Conservation (phyloP, 2,329 filamentous ascomycete genomes). For the Fusarium xyrophilum region DNA sequence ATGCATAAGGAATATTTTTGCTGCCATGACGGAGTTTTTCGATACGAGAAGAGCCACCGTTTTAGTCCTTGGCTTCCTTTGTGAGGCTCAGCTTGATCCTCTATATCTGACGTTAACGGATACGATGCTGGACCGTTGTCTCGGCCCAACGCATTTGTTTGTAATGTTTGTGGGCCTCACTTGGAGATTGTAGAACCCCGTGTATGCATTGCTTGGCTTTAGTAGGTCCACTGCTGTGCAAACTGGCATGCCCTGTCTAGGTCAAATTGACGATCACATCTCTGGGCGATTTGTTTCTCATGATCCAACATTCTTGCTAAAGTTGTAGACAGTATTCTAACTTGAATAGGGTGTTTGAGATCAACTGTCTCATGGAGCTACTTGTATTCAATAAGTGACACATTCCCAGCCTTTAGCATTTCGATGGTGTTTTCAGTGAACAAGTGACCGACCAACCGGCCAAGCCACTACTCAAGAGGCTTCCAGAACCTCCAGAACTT, state of each 20-base stretch:
- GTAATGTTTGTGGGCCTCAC: neutral
- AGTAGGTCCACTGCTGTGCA: neutral
- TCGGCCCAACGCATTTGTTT: neutral
- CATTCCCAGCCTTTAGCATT: neutral
- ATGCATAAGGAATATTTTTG: conserved; percentile 5
- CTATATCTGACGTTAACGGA: neutral
- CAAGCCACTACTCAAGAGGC: conserved; percentile 3
- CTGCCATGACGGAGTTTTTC: neutral
- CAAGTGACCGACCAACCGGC: conserved; percentile 1
- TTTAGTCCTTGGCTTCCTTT: neutral
- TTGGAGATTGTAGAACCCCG: neutral
- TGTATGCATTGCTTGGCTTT: neutral
- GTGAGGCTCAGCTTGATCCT: conserved; percentile 1
- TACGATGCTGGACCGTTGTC: neutral
- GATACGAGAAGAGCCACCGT: conserved; percentile 24
- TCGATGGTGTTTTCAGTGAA: neutral
- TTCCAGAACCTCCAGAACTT: conserved; percentile 8
- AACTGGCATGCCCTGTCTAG: neutral
- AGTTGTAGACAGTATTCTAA: neutral
- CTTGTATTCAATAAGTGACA: neutral
- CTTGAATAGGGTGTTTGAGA: neutral
- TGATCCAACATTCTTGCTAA: neutral
- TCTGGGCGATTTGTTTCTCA: neutral
- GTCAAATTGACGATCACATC: neutral
- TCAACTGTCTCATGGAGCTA: neutral